These are phyloP conservation scores for Monilinia laxa DNA, from an alignment of 2,329 filamentous ascomycete genomes.

Conservation along the genomic window DNA sequence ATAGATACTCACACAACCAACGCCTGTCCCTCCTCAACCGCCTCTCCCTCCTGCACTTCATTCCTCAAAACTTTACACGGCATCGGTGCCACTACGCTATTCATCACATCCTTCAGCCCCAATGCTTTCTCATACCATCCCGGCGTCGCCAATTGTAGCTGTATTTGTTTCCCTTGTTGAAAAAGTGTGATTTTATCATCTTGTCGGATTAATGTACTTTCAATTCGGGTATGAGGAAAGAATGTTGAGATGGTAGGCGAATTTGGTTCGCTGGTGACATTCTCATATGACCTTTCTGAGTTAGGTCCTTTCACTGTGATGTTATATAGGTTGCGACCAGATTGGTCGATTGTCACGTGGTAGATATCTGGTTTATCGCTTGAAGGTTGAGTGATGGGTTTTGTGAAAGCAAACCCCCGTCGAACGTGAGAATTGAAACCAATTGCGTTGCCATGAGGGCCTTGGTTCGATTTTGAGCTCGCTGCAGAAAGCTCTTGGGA, in stretches of 20 bases:
- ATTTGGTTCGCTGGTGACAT: conserved; percentile 50
- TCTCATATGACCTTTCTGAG: conserved; percentile 40
- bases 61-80: conserved; percentile 94
- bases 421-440: conserved; percentile 47
- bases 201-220: conserved; percentile 72
- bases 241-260: conserved; percentile 62
- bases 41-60: conserved; percentile 78
- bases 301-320: conserved; percentile 50
- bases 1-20: conserved; percentile 68
- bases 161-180: conserved; percentile 62
- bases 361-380: conserved; percentile 26
- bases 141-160: conserved; percentile 59
- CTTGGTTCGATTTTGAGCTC: conserved; percentile 27
- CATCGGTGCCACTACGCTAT: conserved; percentile 91
- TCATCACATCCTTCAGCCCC: conserved; percentile 74
- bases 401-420: conserved; percentile 36
- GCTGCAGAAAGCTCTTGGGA: conserved; percentile 47
- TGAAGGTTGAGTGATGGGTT: conserved; percentile 15
- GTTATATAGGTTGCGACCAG: conserved; percentile 42
- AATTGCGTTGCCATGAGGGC: conserved; percentile 50
- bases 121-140: conserved; percentile 86
- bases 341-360: conserved; percentile 38
- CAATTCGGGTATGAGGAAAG: conserved; percentile 77
- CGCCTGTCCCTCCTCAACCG: conserved; percentile 80
- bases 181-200: conserved; percentile 71